A percentile compares a stretch with the other conserved stretches of the same genome.
phyloP scores from a whole-genome alignment of 352 stramenopile species.

The Globisporangium sylvaticum region DNA sequence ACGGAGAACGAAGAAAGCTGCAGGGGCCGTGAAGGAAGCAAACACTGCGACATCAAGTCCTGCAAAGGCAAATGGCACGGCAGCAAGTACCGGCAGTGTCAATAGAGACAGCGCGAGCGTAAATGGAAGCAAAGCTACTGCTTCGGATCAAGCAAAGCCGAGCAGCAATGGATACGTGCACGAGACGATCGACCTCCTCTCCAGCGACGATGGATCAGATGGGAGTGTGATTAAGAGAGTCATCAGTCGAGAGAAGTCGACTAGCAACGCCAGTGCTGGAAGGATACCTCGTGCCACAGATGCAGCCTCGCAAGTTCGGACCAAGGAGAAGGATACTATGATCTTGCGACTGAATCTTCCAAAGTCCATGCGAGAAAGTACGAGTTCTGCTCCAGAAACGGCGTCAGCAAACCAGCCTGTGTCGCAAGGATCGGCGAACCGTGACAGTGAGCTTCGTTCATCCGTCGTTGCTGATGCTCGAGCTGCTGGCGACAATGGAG shows the following conservation, averaged over 20 bases:
- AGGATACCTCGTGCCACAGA: not conserved
- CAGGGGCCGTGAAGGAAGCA: not conserved
- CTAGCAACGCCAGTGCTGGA: not conserved
- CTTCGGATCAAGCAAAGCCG: not conserved
- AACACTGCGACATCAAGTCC: not conserved
- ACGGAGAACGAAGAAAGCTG: constrained; percentile 18
- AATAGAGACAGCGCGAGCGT: not conserved
- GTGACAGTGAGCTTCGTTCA: not conserved
- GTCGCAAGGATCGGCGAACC: not conserved
- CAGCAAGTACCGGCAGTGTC: not conserved
- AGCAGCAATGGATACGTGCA: constrained; percentile 1
- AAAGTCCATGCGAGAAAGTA: constrained; percentile 2
- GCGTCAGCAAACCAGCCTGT: not conserved
- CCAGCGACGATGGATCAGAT: constrained; percentile 23
- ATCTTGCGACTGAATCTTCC: constrained; percentile 1
- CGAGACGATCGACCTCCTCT: constrained; percentile 26
- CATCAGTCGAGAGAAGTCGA: not conserved
- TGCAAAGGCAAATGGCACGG: not conserved
- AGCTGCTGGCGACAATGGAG: not conserved
- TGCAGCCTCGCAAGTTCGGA: not conserved
- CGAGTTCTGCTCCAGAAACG: not conserved
- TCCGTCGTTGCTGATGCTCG: not conserved
- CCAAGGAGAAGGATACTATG: not conserved
- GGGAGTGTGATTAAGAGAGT: not conserved
- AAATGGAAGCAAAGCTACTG: not conserved